Evolutionary conservation across 441 rosid species (phyloP).

Genomic region (Arabidopsis hybrid): DNA sequence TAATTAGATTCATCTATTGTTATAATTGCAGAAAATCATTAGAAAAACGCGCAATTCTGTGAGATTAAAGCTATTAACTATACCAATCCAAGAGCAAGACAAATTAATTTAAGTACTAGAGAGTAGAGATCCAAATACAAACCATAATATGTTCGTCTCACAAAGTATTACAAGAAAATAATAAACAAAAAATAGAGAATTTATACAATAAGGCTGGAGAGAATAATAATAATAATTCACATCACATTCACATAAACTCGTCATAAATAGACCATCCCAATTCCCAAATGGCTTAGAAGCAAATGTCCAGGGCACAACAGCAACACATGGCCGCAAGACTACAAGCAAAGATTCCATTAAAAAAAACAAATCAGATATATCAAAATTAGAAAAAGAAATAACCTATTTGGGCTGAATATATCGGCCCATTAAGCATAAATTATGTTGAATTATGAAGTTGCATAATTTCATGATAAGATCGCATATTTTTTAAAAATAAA

Average conservation of each 20-base stretch:
- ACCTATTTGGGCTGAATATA: not conserved
- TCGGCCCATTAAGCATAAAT: not conserved
- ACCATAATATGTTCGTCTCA: constrained; percentile 1
- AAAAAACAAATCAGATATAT: too few species aligned
- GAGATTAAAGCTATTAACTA: not conserved
- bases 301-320: constrained; percentile 45
- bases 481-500: too few species aligned
- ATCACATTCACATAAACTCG: constrained; percentile 26
- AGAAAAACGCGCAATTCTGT: not conserved
- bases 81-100: not conserved
- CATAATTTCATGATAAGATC: not conserved
- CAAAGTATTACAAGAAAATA: constrained; percentile 7
- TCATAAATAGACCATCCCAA: not conserved
- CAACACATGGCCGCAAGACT: constrained; percentile 49
- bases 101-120: not conserved
- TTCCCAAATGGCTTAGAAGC: constrained; percentile 29
- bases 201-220: constrained; percentile 8
- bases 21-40: not conserved
- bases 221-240: constrained; percentile 21
- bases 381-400: not conserved
- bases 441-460: not conserved
- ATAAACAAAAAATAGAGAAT: constrained; percentile 8
- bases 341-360: constrained; percentile 22
- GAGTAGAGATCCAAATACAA: not conserved
- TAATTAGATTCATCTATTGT: not conserved